Evolutionary conservation across 1,284 basidiomycete species (phyloP).

Genomic region (Amylostereum areolatum): DNA sequence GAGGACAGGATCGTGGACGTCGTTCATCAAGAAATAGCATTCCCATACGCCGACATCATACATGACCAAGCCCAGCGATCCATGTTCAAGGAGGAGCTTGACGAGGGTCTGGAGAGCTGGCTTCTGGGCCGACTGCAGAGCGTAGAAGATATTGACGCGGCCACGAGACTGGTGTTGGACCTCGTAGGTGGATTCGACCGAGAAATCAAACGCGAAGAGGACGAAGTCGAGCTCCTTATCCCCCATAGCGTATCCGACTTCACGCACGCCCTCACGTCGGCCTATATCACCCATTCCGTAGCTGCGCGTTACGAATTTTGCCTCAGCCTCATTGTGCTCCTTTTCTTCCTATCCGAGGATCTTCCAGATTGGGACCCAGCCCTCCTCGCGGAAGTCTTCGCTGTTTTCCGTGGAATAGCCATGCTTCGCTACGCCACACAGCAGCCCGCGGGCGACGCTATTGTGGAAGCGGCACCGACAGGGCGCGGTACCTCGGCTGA

Average conservation of each 20-base stretch:
- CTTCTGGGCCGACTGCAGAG: constrained; percentile 51
- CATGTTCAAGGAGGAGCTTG: constrained; percentile 47
- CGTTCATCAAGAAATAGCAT: constrained; percentile 67
- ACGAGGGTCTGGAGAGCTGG: constrained; percentile 55
- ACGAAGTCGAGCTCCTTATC: constrained; percentile 52
- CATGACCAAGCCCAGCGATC: constrained; percentile 52
- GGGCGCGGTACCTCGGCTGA: constrained; percentile 16
- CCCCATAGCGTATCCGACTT: constrained; percentile 52
- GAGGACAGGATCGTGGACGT: constrained; percentile 58
- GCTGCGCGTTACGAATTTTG: constrained; percentile 70
- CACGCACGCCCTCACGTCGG: constrained; percentile 52
- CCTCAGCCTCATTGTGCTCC: constrained; percentile 54
- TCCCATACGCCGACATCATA: constrained; percentile 69
- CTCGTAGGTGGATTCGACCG: constrained; percentile 64
- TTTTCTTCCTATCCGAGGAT: constrained; percentile 66
- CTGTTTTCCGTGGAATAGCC: constrained; percentile 68
- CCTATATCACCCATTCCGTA: constrained; percentile 56
- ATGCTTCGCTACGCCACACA: constrained; percentile 56
- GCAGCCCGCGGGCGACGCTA: constrained; percentile 50
- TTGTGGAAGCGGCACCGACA: constrained; percentile 22
- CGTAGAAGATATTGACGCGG: constrained; percentile 48
- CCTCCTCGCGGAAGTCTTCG: constrained; percentile 66
- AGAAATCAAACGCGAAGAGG: constrained; percentile 68
- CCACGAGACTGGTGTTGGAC: constrained; percentile 53
- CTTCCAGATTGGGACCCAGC: constrained; percentile 57